Conservation (phyloP, 2,329 filamentous ascomycete genomes). For the Moelleriella libera region DNA sequence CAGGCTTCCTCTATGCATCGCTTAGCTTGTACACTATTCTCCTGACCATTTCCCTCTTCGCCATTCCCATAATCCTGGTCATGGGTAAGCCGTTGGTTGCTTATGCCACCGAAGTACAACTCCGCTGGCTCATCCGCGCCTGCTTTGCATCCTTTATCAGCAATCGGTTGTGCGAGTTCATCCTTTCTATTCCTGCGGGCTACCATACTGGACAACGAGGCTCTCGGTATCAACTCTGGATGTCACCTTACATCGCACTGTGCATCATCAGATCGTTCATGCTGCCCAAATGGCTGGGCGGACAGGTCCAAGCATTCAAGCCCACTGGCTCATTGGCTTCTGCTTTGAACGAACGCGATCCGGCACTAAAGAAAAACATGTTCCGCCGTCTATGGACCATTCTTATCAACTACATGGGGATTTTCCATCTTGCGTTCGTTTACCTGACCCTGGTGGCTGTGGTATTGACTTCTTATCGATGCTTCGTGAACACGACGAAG, state of each 20-base stretch:
- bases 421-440: constrained; percentile 40
- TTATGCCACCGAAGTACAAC: constrained; percentile 34
- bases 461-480: constrained; percentile 34
- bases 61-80: constrained; percentile 43
- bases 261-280: constrained; percentile 43
- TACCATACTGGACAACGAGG: constrained; percentile 45
- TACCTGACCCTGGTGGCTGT: constrained; percentile 37
- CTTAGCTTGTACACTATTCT: constrained; percentile 42
- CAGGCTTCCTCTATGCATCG: constrained; percentile 41
- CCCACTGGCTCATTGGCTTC: constrained; percentile 43
- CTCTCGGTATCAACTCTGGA: constrained; percentile 43
- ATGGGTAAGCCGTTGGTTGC: constrained; percentile 43
- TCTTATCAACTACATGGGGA: constrained; percentile 38
- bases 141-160: constrained; percentile 35
- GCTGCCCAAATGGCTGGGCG: constrained; percentile 44
- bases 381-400: constrained; percentile 38
- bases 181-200: constrained; percentile 43
- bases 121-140: constrained; percentile 43
- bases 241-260: constrained; percentile 46
- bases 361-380: constrained; percentile 34
- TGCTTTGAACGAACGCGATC: constrained; percentile 42
- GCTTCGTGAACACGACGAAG: constrained; percentile 24
- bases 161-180: constrained; percentile 41
- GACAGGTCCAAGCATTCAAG: constrained; percentile 43
- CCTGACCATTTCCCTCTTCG: constrained; percentile 38